Conservation (phyloP, 768 basidiomycete genomes). For the Pleurotus djamor region DNA sequence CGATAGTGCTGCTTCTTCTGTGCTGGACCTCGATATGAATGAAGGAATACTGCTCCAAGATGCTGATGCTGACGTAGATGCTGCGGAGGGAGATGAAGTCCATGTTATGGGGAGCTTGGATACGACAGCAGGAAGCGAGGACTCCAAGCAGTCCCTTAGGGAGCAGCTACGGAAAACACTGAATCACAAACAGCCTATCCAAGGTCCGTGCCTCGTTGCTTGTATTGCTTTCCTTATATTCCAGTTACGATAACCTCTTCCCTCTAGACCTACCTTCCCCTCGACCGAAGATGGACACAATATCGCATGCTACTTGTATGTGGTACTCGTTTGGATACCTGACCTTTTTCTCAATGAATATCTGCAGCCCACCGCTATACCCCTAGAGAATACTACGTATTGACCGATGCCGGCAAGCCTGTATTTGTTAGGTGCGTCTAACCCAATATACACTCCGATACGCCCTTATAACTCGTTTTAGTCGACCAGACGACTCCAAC, state of each 20-base stretch:
- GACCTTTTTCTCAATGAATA: constrained; percentile 5
- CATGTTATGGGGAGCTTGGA: constrained; percentile 44
- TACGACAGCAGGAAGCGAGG: constrained; percentile 43
- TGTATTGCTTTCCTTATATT: neutral
- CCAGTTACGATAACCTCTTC: constrained; percentile 2
- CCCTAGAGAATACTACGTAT: constrained; percentile 83
- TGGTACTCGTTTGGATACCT: constrained; percentile 4
- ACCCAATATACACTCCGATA: neutral
- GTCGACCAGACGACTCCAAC: constrained; percentile 46
- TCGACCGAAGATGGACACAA: constrained; percentile 31
- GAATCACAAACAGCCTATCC: constrained; percentile 43
- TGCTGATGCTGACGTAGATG: constrained; percentile 59
- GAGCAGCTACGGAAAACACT: constrained; percentile 73
- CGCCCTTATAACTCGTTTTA: constrained; percentile 16
- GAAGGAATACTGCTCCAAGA: constrained; percentile 76
- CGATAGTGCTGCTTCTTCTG: constrained; percentile 71
- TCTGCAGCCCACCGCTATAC: constrained; percentile 36
- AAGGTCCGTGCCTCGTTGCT: constrained; percentile 35
- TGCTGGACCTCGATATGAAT: constrained; percentile 60
- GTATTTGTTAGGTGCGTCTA: constrained; percentile 78
- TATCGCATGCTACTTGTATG: constrained; percentile 38
- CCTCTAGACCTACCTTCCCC: constrained; percentile 25
- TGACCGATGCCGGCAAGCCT: constrained; percentile 98
- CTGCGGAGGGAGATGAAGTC: constrained; percentile 50
- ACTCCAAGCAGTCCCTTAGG: constrained; percentile 61